Conservation (phyloP, 768 basidiomycete species). For the Pleurotus platypus region DNA sequence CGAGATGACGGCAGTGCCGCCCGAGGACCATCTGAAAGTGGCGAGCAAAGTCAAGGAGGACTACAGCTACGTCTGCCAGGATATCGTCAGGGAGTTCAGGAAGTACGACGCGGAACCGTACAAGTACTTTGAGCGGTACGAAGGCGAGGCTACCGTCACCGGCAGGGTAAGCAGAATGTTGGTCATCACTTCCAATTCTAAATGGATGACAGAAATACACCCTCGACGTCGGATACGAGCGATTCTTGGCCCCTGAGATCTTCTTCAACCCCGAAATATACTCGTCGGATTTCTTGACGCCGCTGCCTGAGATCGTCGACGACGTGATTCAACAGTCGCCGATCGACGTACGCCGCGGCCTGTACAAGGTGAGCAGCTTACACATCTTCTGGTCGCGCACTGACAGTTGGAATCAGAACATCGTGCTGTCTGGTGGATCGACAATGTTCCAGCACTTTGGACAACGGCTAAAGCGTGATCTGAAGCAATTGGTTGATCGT, state of each 20-base stretch:
- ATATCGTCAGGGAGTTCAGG: slow-evolving; percentile 97
- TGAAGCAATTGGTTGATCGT: slow-evolving; percentile 91
- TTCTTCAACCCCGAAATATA: slow-evolving; percentile 99
- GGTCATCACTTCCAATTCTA: not conserved
- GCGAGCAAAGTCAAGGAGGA: slow-evolving; percentile 97
- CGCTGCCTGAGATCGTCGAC: slow-evolving; percentile 94
- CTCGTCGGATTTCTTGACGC: slow-evolving; percentile 96
- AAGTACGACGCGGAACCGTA: slow-evolving; percentile 97
- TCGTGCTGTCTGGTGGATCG: slow-evolving; percentile 93
- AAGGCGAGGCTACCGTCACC: slow-evolving; percentile 91
- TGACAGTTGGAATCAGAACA: slow-evolving; percentile 61
- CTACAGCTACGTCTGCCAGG: slow-evolving; percentile 97
- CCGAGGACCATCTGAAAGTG: slow-evolving; percentile 90
- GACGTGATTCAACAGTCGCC: slow-evolving; percentile 93
- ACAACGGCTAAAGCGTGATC: slow-evolving; percentile 91
- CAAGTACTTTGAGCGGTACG: slow-evolving; percentile 91
- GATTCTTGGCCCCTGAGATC: slow-evolving; percentile 98
- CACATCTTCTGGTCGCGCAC: not conserved
- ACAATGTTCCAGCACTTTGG: slow-evolving; percentile 99
- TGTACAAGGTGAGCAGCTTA: slow-evolving; percentile 72
- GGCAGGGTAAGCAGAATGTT: slow-evolving; percentile 59
- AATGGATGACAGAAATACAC: slow-evolving; percentile 71
- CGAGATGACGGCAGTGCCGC: slow-evolving; percentile 85
- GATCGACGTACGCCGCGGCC: slow-evolving; percentile 92
- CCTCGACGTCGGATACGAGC: slow-evolving; percentile 95